These are phyloP conservation scores for Cytospora piceae DNA, from an alignment of 2,329 filamentous ascomycete genomes.

Conservation along the genomic window DNA sequence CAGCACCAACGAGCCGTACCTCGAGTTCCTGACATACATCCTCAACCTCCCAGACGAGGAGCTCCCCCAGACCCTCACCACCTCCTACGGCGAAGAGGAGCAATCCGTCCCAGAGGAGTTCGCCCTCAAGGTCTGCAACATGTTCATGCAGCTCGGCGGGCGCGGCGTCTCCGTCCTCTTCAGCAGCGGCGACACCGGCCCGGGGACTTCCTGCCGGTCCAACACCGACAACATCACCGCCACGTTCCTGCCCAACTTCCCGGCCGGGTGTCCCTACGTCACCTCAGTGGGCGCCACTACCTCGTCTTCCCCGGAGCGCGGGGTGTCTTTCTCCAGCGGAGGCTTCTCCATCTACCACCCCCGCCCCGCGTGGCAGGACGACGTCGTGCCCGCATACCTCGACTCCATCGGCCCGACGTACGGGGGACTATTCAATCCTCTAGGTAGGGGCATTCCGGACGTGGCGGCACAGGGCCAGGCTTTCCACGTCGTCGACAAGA, in stretches of 20 bases:
- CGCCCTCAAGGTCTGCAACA: slow-evolving; percentile 61
- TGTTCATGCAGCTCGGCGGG: slow-evolving; percentile 66
- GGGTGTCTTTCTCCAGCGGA: slow-evolving; percentile 43
- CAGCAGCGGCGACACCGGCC: slow-evolving; percentile 38
- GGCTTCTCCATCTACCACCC: slow-evolving; percentile 46
- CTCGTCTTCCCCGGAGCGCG: slow-evolving; percentile 41
- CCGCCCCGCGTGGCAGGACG: slow-evolving; percentile 41
- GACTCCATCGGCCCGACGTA: slow-evolving; percentile 44
- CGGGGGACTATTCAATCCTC: slow-evolving; percentile 41
- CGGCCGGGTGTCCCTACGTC: slow-evolving; percentile 54
- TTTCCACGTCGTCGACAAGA: slow-evolving; percentile 44
- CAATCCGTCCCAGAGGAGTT: slow-evolving; percentile 64
- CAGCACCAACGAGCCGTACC: slow-evolving; percentile 71
- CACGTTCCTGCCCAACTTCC: slow-evolving; percentile 32
- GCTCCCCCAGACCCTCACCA: slow-evolving; percentile 64
- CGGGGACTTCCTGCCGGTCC: slow-evolving; percentile 18
- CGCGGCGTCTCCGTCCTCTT: slow-evolving; percentile 66
- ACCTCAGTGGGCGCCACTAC: slow-evolving; percentile 60
- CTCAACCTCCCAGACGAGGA: slow-evolving; percentile 52
- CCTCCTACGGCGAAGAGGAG: slow-evolving; percentile 69
- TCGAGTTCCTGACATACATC: slow-evolving; percentile 64
- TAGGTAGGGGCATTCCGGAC: slow-evolving; percentile 45
- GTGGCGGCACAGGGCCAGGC: slow-evolving; percentile 54
- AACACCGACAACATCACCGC: slow-evolving; percentile 28
- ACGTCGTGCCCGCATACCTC: slow-evolving; percentile 41